Base-by-base conservation (phyloP, 1,284 basidiomycete species). In the Heterobasidion parviporum region DNA sequence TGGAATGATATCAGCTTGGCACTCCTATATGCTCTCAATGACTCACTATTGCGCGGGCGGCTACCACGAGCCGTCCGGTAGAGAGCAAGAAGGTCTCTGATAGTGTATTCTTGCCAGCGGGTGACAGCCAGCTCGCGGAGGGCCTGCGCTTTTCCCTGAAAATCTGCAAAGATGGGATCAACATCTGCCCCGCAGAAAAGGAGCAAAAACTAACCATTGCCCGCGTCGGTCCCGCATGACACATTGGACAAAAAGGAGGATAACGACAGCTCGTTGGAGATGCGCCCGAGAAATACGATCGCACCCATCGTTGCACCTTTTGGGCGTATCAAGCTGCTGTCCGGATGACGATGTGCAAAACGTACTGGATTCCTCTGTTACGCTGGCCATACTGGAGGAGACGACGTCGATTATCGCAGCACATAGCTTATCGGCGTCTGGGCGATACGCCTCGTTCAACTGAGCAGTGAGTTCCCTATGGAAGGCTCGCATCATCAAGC, bases 21-120 rank as follows among this genome's bases (percentile, higher is more conserved):
- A 10, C n/a, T 18, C 26, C 10, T 12, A 8, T n/a, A 41, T 8
- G n/a, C 3, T 10, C 38, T 41, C 12, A 41, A 41, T 6, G 38
- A 41, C 38, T n/a, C 7, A 41, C 38, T 41, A 6, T 41, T n/a
- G 38, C 38, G 38, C 10, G 38, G 5, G 12, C 38, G 12, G 10
- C 46, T 12, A 3, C 3, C 12, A 50, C 49, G 14, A 36, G 49
- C 10, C 18, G 9, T n/a, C 53, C 57, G 56, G 54, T 60, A 54
- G 54, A 55, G 62, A 64, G 47, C 71, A 61, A 63, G 7, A 60
- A 70, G 66, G 18, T 60, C 63, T 43, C 69, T 66, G 14, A 82
- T 69, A 6, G 72, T 70, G 50, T 68, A 60, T 18, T 68, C 65
- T 61, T 73, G 74, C 85, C 85, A 87, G 36, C 67, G 68, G 53